phyloP scores from a whole-genome alignment of 352 stramenopile genomes.

The Aphanomyces cochlioides region DNA sequence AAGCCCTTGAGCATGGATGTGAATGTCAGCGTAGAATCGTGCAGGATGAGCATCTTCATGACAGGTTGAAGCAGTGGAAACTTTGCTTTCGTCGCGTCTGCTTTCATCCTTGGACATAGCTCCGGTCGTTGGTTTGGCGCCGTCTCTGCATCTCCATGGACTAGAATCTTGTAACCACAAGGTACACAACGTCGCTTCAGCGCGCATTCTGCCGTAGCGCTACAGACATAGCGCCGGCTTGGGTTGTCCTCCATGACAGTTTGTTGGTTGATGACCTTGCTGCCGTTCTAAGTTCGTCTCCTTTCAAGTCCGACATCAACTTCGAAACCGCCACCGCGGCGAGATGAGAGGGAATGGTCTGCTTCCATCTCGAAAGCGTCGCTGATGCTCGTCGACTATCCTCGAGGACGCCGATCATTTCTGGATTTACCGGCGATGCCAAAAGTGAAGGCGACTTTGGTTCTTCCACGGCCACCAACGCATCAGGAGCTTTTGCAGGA shows the following conservation, averaged over 20 bases:
- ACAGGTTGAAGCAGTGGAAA: not conserved
- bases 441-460: too few relatives aligned
- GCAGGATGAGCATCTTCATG: constrained; percentile 21
- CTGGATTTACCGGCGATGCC: too few relatives aligned
- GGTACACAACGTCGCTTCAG: constrained; percentile 53
- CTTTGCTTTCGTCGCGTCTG: not conserved
- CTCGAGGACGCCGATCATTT: too few relatives aligned
- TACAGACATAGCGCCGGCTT: constrained; percentile 40
- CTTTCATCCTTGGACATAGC: constrained; percentile 50
- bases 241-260: not conserved
- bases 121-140: constrained; percentile 75
- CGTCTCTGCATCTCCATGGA: constrained; percentile 51
- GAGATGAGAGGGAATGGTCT: too few relatives aligned
- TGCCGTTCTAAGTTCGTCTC: not conserved
- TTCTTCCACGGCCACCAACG: too few relatives aligned
- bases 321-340: too few relatives aligned
- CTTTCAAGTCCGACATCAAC: too few relatives aligned
- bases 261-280: not conserved
- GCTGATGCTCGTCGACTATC: too few relatives aligned
- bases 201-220: constrained; percentile 64
- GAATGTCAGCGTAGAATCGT: constrained; percentile 9
- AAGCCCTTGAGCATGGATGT: constrained; percentile 13
- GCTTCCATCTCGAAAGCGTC: too few relatives aligned
- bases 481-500: too few relatives aligned
- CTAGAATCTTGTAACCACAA: constrained; percentile 85